Conservation (phyloP, 2,329 filamentous ascomycete species). For the Magnaporthiopsis poae region DNA sequence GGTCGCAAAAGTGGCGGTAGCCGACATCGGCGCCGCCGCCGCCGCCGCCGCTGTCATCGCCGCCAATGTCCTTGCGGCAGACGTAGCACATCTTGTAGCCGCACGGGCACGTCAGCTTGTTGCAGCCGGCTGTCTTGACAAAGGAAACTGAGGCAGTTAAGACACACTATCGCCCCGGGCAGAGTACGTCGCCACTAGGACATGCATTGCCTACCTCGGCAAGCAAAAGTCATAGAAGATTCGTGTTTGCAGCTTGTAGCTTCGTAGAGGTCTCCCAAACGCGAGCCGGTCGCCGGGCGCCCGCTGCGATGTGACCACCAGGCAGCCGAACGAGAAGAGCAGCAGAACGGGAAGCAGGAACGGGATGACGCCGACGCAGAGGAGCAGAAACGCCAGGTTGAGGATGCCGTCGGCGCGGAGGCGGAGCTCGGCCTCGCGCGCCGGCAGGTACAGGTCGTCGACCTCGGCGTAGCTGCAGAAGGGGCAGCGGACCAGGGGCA, state of each 20-base stretch:
- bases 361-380: slow-evolving; percentile 45
- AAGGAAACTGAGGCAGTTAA: no score
- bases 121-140: slow-evolving; percentile 88
- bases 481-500: slow-evolving; percentile 74
- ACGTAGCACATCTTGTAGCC: slow-evolving; percentile 98
- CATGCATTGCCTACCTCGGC: no score
- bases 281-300: slow-evolving; percentile 32
- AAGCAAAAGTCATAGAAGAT: no score
- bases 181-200: no score
- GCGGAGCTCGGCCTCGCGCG: slow-evolving; percentile 42
- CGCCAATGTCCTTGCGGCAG: slow-evolving; percentile 65
- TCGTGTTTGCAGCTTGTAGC: no score
- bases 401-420: slow-evolving; percentile 43
- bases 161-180: no score
- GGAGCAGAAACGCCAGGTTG: slow-evolving; percentile 39
- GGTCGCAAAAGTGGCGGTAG: slow-evolving; percentile 91
- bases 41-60: slow-evolving; percentile 30
- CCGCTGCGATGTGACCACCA: slow-evolving; percentile 33
- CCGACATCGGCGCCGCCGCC: slow-evolving; percentile 48
- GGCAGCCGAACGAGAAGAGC: slow-evolving; percentile 34
- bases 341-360: slow-evolving; percentile 44
- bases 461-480: slow-evolving; percentile 89
- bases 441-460: slow-evolving; percentile 62
- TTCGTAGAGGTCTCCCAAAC: no score
- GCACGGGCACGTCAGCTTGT: slow-evolving; percentile 91